A percentile compares a stretch with the other conserved stretches of the same genome.
Evolutionary conservation across 1,284 basidiomycete species (phyloP).

Genomic region (Microbotryomycetes sp.): DNA sequence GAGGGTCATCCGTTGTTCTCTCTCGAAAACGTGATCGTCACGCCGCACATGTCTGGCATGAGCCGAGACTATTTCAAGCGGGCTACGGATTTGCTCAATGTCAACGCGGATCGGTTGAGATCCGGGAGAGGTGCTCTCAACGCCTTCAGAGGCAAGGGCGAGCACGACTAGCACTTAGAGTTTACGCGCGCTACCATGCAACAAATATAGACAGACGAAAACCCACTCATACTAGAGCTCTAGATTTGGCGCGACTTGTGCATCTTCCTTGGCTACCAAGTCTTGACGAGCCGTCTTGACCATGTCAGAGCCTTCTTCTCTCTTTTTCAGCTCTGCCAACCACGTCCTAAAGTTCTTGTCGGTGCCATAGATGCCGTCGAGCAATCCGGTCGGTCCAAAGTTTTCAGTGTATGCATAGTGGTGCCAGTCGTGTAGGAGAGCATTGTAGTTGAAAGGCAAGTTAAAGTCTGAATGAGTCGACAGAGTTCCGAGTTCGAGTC

Average conservation of each 20-base stretch:
- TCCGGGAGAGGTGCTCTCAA: background rate
- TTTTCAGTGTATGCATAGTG: slow-evolving; percentile 8
- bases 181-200: background rate
- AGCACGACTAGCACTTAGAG: too few species aligned
- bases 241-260: background rate
- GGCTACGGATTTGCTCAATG: slow-evolving; percentile 29
- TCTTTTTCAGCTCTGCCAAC: background rate
- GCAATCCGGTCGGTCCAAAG: background rate
- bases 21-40: slow-evolving; percentile 33
- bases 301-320: background rate
- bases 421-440: slow-evolving; percentile 20
- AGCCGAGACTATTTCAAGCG: slow-evolving; percentile 25
- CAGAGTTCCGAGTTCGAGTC: slow-evolving; percentile 12
- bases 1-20: slow-evolving; percentile 31
- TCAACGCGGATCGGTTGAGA: slow-evolving; percentile 14
- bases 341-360: background rate
- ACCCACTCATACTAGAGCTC: background rate
- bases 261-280: background rate
- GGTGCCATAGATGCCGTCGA: background rate
- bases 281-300: background rate
- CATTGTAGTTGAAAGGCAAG: slow-evolving; percentile 5
- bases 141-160: background rate
- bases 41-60: slow-evolving; percentile 35
- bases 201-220: background rate
- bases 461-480: slow-evolving; percentile 22